Evolutionary conservation across 805 yeast genomes (phyloP).

Genomic region (Ogataea methylovora): DNA sequence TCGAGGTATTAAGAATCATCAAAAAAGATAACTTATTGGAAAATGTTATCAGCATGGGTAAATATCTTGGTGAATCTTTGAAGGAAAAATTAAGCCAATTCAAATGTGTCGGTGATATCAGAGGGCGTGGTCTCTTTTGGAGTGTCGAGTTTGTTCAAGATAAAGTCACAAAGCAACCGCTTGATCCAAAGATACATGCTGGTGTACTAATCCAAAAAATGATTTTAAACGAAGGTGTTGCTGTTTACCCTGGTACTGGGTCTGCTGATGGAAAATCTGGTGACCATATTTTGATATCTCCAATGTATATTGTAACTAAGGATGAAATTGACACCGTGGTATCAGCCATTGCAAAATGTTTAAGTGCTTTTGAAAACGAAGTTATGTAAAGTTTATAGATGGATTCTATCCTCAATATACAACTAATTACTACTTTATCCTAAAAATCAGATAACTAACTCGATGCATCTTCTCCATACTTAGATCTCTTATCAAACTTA

Average conservation of each 20-base stretch:
- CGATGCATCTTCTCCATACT: too few species aligned
- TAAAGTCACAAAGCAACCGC: constrained; percentile 38
- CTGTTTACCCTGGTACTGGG: constrained; percentile 32
- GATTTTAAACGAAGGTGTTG: constrained; percentile 32
- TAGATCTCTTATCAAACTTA: too few species aligned
- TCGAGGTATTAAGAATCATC: constrained; percentile 39
- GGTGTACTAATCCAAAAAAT: constrained; percentile 26
- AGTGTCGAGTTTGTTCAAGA: constrained; percentile 43
- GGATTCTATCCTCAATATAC: too few species aligned
- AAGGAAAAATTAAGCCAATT: constrained; percentile 19
- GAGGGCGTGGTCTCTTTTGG: constrained; percentile 53
- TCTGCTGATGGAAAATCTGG: constrained; percentile 33
- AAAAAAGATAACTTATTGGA: constrained; percentile 27
- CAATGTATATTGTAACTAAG: constrained; percentile 32
- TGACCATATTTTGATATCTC: constrained; percentile 39
- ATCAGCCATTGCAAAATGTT: constrained; percentile 6
- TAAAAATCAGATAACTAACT: too few species aligned
- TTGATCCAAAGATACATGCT: constrained; percentile 26
- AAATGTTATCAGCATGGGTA: constrained; percentile 35
- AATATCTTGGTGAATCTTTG: constrained; percentile 31
- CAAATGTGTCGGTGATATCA: constrained; percentile 39
- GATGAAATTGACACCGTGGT: constrained; percentile 25
- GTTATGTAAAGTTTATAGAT: neutral
- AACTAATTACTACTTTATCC: too few species aligned
- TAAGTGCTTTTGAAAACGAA: constrained; percentile 1